A percentile compares a stretch with the other conserved stretches of the same genome.
phyloP scores from a whole-genome alignment of 176 grass and related monocot genomes.

The Stipa capillata region DNA sequence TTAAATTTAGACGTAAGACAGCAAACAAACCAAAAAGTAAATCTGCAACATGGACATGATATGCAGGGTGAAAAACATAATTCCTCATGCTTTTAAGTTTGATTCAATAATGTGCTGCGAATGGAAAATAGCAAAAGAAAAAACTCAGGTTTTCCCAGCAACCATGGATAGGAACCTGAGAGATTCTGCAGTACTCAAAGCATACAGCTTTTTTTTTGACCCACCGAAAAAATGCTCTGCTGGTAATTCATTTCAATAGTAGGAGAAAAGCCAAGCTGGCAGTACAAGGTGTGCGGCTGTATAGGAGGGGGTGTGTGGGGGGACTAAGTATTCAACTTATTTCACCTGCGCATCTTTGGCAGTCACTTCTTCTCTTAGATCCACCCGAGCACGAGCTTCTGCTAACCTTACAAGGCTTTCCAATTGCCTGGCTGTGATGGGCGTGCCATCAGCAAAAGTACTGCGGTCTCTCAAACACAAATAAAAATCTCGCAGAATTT shows the following conservation, averaged over 20 bases:
- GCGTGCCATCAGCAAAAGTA: constrained; percentile 66
- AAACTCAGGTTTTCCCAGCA: neutral
- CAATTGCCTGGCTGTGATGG: constrained; percentile 86
- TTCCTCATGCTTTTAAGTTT: neutral
- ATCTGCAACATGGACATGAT: neutral
- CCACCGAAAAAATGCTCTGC: neutral
- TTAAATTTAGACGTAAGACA: constrained; percentile 13
- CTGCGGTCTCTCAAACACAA: constrained; percentile 48
- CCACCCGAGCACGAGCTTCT: constrained; percentile 87
- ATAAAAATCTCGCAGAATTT: constrained; percentile 50
- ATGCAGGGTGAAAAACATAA: neutral
- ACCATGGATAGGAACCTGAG: neutral
- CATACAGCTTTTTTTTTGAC: too few species aligned
- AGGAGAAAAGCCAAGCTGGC: neutral
- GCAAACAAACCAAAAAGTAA: neutral
- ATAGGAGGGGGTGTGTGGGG: too few species aligned
- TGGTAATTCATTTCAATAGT: neutral
- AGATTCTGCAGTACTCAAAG: constrained; percentile 33
- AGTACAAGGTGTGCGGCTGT: neutral
- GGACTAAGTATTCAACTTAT: neutral
- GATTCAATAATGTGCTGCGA: neutral
- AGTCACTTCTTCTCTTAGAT: constrained; percentile 87
- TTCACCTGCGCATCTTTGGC: constrained; percentile 62
- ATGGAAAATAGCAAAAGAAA: constrained; percentile 21
- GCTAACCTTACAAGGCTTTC: constrained; percentile 94